Evolutionary conservation across 129 eudicot genomes (phyloP).

Genomic region (Tanacetum coccineum): DNA sequence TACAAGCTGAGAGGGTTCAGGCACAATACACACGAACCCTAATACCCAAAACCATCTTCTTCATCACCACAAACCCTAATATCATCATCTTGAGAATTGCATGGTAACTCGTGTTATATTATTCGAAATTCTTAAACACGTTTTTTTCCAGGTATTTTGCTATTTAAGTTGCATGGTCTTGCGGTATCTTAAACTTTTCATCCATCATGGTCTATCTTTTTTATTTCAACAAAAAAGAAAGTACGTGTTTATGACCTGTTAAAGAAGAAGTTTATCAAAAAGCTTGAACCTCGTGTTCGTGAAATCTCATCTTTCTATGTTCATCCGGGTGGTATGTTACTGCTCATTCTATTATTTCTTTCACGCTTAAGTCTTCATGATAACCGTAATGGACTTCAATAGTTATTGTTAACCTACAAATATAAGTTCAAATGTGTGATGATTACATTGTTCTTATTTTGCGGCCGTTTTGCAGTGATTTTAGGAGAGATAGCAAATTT

Average conservation of each 20-base stretch:
- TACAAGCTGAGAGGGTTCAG: conserved; percentile 84
- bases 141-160: too few relatives aligned
- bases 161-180: conserved; percentile 85
- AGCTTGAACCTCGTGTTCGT: conserved; percentile 73
- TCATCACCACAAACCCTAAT: too few relatives aligned
- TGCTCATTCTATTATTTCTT: neutral
- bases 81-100: too few relatives aligned
- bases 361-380: neutral
- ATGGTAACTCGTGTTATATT: too few relatives aligned
- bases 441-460: too few relatives aligned
- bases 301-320: conserved; percentile 68
- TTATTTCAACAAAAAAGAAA: conserved; percentile 77
- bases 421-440: too few relatives aligned
- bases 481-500: too few relatives aligned
- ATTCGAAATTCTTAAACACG: too few relatives aligned
- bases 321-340: conserved; percentile 84
- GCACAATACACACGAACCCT: too few relatives aligned
- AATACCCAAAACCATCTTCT: too few relatives aligned
- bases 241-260: conserved; percentile 78
- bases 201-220: conserved; percentile 83
- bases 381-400: neutral
- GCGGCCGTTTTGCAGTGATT: too few relatives aligned
- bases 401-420: neutral
- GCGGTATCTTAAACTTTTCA: conserved; percentile 83
- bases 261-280: conserved; percentile 66